phyloP scores from a whole-genome alignment of 2,329 filamentous ascomycete species.

The Paecilomyces sp. region DNA sequence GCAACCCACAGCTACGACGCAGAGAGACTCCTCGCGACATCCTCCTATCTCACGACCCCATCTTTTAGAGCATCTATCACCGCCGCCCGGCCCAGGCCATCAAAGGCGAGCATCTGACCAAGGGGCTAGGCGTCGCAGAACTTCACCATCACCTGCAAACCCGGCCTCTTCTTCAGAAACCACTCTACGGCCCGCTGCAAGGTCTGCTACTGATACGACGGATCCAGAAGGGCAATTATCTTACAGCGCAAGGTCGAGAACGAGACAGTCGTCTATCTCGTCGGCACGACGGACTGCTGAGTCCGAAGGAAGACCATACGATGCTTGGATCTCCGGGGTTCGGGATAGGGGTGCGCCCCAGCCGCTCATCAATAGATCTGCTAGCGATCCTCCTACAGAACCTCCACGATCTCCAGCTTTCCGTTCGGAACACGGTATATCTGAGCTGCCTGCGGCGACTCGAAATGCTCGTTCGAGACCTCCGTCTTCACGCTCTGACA shows the following conservation, averaged over 20 bases:
- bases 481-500: conserved; percentile 23
- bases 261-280: conserved; percentile 15
- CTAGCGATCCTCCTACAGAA: background rate
- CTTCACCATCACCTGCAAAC: conserved; percentile 25
- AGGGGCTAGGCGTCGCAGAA: conserved; percentile 20
- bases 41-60: conserved; percentile 25
- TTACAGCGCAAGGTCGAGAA: conserved; percentile 15
- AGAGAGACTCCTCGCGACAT: conserved; percentile 14
- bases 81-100: conserved; percentile 18
- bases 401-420: conserved; percentile 1
- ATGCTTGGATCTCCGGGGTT: conserved; percentile 14
- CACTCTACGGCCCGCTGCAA: conserved; percentile 21
- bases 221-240: conserved; percentile 22
- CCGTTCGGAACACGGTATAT: background rate
- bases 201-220: conserved; percentile 31
- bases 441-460: background rate
- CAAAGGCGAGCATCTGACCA: conserved; percentile 31
- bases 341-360: conserved; percentile 16
- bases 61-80: conserved; percentile 21
- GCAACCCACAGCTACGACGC: conserved; percentile 9
- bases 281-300: conserved; percentile 25
- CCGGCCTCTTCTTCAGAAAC: conserved; percentile 28
- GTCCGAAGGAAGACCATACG: conserved; percentile 21
- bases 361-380: conserved; percentile 6
- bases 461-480: conserved; percentile 21